phyloP scores from a whole-genome alignment of 306 rosid species.

The Erythrophleum fordii region DNA sequence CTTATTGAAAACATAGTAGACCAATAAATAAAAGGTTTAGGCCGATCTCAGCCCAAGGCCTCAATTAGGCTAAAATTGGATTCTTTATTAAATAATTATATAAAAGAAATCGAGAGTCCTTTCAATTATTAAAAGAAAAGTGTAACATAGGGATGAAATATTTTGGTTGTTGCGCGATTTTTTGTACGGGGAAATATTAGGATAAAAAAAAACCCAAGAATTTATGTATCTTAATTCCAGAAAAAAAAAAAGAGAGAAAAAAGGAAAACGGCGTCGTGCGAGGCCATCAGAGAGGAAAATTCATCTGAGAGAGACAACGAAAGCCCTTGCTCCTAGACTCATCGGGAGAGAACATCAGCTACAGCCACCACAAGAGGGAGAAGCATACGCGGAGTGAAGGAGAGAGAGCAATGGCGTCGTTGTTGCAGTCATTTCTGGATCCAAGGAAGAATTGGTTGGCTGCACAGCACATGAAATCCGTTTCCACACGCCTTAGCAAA shows the following conservation, averaged over 20 bases:
- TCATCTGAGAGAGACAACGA: neutral
- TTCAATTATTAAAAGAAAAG: no score
- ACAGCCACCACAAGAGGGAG: neutral
- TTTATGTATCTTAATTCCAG: neutral
- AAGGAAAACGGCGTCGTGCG: neutral
- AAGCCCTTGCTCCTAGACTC: neutral
- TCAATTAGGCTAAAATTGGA: no score
- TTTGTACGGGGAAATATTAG: no score
- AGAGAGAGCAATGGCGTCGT: constrained; percentile 60
- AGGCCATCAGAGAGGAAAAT: neutral
- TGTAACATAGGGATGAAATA: no score
- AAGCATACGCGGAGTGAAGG: neutral
- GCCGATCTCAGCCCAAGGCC: no score
- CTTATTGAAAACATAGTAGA: no score
- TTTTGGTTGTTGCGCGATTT: no score
- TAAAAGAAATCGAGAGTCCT: no score
- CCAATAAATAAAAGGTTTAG: no score
- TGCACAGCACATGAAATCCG: constrained; percentile 79
- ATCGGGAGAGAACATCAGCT: constrained; percentile 10
- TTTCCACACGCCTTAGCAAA: constrained; percentile 75
- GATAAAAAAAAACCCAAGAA: no score
- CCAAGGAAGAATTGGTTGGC: constrained; percentile 92
- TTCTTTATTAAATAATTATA: no score
- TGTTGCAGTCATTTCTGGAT: constrained; percentile 64
- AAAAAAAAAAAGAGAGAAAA: neutral